Evolutionary conservation across 176 grass and related monocot species (phyloP), one percentile per base, ranked within the genome.

Genomic region (Themeda triandra): DNA sequence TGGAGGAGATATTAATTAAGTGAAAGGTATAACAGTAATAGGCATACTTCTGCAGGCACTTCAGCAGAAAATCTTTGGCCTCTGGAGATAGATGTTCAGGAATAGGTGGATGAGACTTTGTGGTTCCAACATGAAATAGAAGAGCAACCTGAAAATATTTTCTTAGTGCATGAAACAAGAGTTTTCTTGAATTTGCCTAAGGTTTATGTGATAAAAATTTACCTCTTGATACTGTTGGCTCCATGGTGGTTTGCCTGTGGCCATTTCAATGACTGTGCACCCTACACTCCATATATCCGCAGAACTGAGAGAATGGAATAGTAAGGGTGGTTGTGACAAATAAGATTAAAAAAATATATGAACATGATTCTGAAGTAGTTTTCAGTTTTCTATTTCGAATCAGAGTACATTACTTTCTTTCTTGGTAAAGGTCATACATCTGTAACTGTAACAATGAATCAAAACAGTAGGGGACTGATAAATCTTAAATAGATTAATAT

Each of bases 271-370:
- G 66, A 99, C 93, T 64, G 93, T 99, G 79, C 97, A 99, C 51
- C 97, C 97, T 78, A 99, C 97, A 86, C 97, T 99, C 97, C 97
- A 99, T 79, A 99, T 99, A 71, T 99, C 97, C 41, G 93, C 97
- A 45, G 97, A 99, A 82, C 97, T 99, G 85, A 88, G 59, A 87
- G 4, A 69, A 75, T 86, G 29, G 66, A 88, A 67, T 40, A 30
- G 35, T 25, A 80, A 69, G 65, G 41, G 66, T 63, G 23, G 59
- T 18, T 29, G 69, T 1, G 69, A 62, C 31, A 85, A 81, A 83
- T 58, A 87, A 87, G 45, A 73, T 25, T 28, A 29, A 49, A n/a
- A 49, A 48, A n/a, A 80, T 6, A 19, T 23, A 24, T 32, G 5
- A 53, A 51, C 14, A 51, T 66, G 67, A 28, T 63, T 63, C 30